Evolutionary conservation across 768 basidiomycete species (phyloP).

Genomic region (Boletus eberwhitei): DNA sequence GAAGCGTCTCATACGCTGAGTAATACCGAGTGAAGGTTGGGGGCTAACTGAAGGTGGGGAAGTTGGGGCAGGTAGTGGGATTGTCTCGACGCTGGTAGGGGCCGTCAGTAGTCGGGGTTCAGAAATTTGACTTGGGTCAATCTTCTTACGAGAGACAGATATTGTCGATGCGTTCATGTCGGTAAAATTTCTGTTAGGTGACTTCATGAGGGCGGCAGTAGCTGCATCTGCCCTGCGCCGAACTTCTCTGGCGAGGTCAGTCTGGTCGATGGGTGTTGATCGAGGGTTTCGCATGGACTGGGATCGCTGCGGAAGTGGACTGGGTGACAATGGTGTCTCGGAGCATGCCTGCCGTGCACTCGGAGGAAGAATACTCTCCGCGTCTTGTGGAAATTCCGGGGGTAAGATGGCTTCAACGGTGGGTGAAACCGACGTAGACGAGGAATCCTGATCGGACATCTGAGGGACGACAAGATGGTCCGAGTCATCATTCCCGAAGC

Average conservation of each 20-base stretch:
- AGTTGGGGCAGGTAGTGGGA: constrained; percentile 46
- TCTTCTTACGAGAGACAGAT: constrained; percentile 49
- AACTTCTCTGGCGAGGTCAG: constrained; percentile 60
- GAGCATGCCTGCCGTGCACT: constrained; percentile 1
- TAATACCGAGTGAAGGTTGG: constrained; percentile 49
- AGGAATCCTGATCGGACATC: constrained; percentile 23
- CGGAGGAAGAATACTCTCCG: constrained; percentile 8
- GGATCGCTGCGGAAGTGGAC: constrained; percentile 25
- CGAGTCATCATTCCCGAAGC: constrained; percentile 52
- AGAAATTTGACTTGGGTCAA: constrained; percentile 63
- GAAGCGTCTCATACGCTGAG: constrained; percentile 70
- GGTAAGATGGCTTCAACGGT: constrained; percentile 34
- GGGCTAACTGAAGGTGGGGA: constrained; percentile 37
- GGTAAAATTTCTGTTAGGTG: constrained; percentile 40
- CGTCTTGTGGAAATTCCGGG: constrained; percentile 16
- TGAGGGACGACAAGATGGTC: constrained; percentile 24
- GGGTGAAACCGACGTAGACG: constrained; percentile 32
- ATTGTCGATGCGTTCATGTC: constrained; percentile 41
- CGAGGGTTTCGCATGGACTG: constrained; percentile 38
- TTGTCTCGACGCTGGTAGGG: constrained; percentile 63
- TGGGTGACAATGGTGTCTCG: constrained; percentile 14
- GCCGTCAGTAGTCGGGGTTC: constrained; percentile 64
- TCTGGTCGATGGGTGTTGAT: constrained; percentile 45
- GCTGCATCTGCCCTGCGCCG: constrained; percentile 68
- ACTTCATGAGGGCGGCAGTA: constrained; percentile 55